Conservation (phyloP, 2,329 filamentous ascomycete species). For the Neocucurbitaria cava region DNA sequence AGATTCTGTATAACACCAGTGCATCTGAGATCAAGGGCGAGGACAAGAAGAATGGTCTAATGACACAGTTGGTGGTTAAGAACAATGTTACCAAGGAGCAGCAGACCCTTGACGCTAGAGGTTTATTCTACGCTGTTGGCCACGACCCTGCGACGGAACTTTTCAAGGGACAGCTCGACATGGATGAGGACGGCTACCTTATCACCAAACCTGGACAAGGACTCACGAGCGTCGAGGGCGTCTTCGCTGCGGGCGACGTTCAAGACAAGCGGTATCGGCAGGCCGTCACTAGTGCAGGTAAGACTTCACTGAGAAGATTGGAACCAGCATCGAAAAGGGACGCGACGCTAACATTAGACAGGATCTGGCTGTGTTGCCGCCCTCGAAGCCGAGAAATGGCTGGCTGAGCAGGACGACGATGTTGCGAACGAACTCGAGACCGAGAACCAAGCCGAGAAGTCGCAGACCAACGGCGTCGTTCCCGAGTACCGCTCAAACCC, state of each 20-base stretch:
- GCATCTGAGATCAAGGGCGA: slow-evolving; percentile 86
- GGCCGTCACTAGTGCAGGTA: slow-evolving; percentile 95
- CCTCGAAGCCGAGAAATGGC: slow-evolving; percentile 92
- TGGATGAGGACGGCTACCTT: slow-evolving; percentile 90
- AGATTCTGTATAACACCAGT: slow-evolving; percentile 83
- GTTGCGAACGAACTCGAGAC: slow-evolving; percentile 55
- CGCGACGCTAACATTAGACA: slow-evolving; percentile 47
- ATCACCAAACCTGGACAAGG: slow-evolving; percentile 88
- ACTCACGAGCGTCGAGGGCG: slow-evolving; percentile 84
- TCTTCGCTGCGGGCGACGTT: slow-evolving; percentile 96
- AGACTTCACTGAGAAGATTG: slow-evolving; percentile 45
- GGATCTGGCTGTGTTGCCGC: slow-evolving; percentile 95
- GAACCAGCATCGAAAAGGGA: background rate
- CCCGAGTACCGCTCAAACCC: slow-evolving; percentile 71
- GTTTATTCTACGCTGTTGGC: slow-evolving; percentile 95
- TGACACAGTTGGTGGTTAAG: slow-evolving; percentile 86
- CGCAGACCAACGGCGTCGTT: slow-evolving; percentile 60
- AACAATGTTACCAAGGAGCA: slow-evolving; percentile 76
- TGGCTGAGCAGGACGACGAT: slow-evolving; percentile 75
- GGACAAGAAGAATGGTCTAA: slow-evolving; percentile 74
- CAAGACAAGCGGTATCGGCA: slow-evolving; percentile 99
- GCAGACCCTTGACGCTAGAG: slow-evolving; percentile 87
- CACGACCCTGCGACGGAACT: slow-evolving; percentile 93
- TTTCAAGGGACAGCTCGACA: slow-evolving; percentile 88
- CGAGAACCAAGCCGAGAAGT: slow-evolving; percentile 59